Conservation (phyloP, 345 rosid species). For the Salix udensis region DNA sequence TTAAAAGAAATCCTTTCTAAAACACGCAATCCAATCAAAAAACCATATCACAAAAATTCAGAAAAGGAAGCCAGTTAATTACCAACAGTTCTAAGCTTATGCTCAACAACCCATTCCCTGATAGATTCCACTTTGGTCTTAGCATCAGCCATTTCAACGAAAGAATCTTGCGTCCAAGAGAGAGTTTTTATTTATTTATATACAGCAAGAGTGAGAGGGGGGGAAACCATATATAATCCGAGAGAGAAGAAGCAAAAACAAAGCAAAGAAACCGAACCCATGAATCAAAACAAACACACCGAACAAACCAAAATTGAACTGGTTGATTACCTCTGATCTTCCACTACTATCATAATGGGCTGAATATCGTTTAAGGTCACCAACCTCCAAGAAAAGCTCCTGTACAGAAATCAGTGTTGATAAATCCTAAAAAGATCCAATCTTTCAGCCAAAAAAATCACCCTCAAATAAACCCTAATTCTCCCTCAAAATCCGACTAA, state of each 20-base stretch:
- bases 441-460: neutral
- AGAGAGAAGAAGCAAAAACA: too few species aligned
- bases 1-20: neutral
- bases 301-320: too few species aligned
- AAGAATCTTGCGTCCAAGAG: too few species aligned
- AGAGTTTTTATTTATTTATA: neutral
- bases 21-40: neutral
- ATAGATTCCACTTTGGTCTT: conserved; percentile 54
- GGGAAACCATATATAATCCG: neutral
- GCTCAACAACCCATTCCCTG: conserved; percentile 74
- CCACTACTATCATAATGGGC: too few species aligned
- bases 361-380: too few species aligned
- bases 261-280: too few species aligned
- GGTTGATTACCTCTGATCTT: too few species aligned
- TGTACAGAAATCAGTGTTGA: too few species aligned
- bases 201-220: neutral
- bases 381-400: too few species aligned
- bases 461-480: conserved; percentile 19
- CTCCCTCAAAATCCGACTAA: neutral
- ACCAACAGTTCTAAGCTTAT: conserved; percentile 97
- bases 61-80: conserved; percentile 12
- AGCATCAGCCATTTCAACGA: conserved; percentile 54
- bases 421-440: too few species aligned
- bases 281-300: too few species aligned
- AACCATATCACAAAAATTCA: neutral